phyloP scores from a whole-genome alignment of 352 stramenopile genomes.

The Blastocystis sp. region DNA sequence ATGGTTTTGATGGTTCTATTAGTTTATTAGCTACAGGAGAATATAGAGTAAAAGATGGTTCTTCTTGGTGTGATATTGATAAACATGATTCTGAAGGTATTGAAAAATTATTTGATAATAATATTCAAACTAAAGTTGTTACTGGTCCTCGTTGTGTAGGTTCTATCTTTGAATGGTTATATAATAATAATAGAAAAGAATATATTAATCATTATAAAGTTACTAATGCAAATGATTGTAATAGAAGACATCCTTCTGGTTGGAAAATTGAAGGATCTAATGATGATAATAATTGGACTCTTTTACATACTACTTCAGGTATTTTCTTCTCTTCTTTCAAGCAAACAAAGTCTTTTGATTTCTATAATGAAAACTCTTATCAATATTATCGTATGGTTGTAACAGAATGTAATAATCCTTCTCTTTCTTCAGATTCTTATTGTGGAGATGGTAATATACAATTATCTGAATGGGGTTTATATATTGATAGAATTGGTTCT shows the following conservation, averaged over 20 bases:
- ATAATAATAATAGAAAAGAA: neutral
- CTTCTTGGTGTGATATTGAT: no score
- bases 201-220: neutral
- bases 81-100: neutral
- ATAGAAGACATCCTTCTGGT: neutral
- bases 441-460: neutral
- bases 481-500: neutral
- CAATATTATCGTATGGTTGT: neutral
- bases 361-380: neutral
- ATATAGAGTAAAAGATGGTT: no score
- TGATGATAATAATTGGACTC: neutral
- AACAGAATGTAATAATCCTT: slow-evolving; percentile 3
- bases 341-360: neutral
- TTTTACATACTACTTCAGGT: neutral
- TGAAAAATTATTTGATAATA: neutral
- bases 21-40: no score
- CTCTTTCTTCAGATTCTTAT: neutral
- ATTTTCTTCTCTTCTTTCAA: neutral
- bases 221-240: neutral
- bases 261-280: neutral
- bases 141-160: neutral
- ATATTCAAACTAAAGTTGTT: neutral
- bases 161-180: neutral
- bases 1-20: no score
- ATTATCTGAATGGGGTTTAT: neutral